phyloP scores from a whole-genome alignment of 306 rosid genomes.

The Casuarina cunninghamiana region DNA sequence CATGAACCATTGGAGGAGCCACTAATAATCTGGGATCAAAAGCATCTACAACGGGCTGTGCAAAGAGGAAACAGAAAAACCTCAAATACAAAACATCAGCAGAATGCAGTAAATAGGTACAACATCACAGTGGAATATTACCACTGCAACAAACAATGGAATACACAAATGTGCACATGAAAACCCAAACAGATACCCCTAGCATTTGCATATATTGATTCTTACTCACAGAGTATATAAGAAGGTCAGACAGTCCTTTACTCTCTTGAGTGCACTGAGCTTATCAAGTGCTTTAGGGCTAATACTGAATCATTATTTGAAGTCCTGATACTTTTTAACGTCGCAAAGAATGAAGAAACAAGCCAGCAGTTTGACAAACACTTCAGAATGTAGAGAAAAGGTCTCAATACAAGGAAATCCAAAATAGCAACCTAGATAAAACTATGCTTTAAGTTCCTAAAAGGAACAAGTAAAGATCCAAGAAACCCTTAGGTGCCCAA shows the following conservation, averaged over 20 bases:
- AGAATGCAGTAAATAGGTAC: not conserved
- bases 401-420: not conserved
- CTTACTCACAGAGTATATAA: not conserved
- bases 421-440: not conserved
- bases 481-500: not conserved
- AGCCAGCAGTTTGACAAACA: not conserved
- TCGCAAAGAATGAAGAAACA: not conserved
- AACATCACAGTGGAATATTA: slow-evolving; percentile 14
- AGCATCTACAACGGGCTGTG: slow-evolving; percentile 98
- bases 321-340: not conserved
- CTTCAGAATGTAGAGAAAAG: not conserved
- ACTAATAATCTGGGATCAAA: slow-evolving; percentile 92
- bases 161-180: slow-evolving; percentile 5
- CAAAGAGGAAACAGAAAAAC: slow-evolving; percentile 19
- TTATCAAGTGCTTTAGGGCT: not conserved
- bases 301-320: not conserved
- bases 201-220: slow-evolving; percentile 2
- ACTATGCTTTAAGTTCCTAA: not conserved
- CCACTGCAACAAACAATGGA: slow-evolving; percentile 15
- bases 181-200: slow-evolving; percentile 21
- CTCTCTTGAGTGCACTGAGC: not conserved
- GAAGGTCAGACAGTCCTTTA: not conserved
- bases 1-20: slow-evolving; percentile 80
- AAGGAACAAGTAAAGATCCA: not conserved
- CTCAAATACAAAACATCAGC: slow-evolving; percentile 10